Percentiles rank a stretch among this genome's conserved stretches.
These are phyloP conservation scores for Mycena galericulata DNA, from an alignment of 768 basidiomycete species.

Conservation along the genomic window DNA sequence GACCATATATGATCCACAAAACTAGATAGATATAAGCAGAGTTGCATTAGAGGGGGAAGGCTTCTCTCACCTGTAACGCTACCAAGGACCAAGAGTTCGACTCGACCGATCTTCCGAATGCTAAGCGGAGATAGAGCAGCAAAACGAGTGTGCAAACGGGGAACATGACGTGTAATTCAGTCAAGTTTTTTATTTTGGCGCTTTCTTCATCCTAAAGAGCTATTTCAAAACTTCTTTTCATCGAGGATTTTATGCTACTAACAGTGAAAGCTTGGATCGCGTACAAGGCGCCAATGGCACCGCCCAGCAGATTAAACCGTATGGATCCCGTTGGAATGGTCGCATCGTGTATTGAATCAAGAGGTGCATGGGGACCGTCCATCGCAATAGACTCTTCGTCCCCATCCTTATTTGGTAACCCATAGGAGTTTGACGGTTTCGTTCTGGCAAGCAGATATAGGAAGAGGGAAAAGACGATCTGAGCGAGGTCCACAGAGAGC, in stretches of 20 bases:
- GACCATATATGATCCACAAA: conserved; percentile 6
- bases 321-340: not conserved
- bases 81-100: not conserved
- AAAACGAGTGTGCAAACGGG: not conserved
- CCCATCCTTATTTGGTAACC: no score
- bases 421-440: no score
- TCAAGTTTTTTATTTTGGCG: not conserved
- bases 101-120: not conserved
- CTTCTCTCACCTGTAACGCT: not conserved
- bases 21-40: not conserved
- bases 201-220: not conserved
- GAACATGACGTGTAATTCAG: conserved; percentile 1
- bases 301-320: not conserved
- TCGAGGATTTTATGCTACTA: not conserved
- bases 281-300: not conserved
- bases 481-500: no score
- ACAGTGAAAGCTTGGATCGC: conserved; percentile 8
- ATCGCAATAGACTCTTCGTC: no score
- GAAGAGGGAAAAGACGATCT: no score
- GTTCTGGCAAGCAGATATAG: no score
- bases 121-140: not conserved
- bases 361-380: not conserved
- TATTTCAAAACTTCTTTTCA: not conserved
- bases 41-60: not conserved
- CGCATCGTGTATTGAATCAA: not conserved